Conservation (phyloP, 331 rosid species). For the Pyrus hybrid region DNA sequence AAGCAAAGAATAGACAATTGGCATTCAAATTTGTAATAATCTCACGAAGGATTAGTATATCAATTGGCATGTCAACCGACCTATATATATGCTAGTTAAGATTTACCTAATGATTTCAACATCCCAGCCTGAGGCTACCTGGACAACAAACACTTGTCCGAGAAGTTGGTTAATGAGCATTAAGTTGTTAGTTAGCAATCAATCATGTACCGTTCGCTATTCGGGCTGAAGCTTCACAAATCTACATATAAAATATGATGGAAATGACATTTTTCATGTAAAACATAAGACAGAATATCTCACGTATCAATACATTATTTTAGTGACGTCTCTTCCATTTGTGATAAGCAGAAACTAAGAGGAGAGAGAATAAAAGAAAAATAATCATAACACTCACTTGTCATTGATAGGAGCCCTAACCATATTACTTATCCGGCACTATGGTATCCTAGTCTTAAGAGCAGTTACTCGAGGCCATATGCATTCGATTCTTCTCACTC, state of each 20-base stretch:
- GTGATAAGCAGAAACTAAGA: too few relatives aligned
- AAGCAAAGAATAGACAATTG: slow-evolving; percentile 50
- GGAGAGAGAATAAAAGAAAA: background rate
- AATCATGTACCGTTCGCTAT: background rate
- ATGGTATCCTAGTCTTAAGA: background rate
- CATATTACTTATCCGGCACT: too few relatives aligned
- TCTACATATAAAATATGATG: slow-evolving; percentile 13
- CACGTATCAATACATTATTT: background rate
- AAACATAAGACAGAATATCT: background rate
- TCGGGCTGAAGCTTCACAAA: slow-evolving; percentile 3
- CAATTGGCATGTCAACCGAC: background rate
- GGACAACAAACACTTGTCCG: slow-evolving; percentile 13
- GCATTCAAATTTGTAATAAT: slow-evolving; percentile 16
- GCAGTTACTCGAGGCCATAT: too few relatives aligned
- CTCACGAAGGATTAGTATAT: background rate
- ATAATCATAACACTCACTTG: background rate
- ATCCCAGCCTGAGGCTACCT: slow-evolving; percentile 24
- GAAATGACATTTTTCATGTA: background rate
- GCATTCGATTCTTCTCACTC: background rate
- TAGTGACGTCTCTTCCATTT: background rate
- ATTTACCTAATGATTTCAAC: slow-evolving; percentile 18
- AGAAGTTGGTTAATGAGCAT: background rate
- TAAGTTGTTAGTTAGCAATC: slow-evolving; percentile 28
- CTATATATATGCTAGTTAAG: background rate
- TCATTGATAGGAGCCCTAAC: too few relatives aligned